Evolutionary conservation across 306 rosid species (phyloP).

Genomic region (Trifolium subterraneum): DNA sequence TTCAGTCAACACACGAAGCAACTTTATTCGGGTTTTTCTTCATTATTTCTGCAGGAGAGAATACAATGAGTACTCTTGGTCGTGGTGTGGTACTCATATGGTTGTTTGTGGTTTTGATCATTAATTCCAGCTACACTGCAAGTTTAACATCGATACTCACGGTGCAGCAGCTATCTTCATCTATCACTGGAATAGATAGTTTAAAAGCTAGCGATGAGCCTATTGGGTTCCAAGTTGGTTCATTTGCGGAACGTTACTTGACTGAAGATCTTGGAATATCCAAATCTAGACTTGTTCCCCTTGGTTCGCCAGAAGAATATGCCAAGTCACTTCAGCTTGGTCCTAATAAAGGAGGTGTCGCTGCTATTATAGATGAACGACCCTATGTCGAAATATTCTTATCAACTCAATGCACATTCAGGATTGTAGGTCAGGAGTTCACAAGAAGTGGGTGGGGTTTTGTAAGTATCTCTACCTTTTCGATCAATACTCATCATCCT

Average conservation of each 20-base stretch:
- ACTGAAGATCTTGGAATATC: slow-evolving; percentile 75
- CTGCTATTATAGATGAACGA: slow-evolving; percentile 89
- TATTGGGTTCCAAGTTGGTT: slow-evolving; percentile 92
- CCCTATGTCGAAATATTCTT: slow-evolving; percentile 78
- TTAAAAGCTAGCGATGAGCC: slow-evolving; percentile 66
- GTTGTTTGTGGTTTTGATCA: slow-evolving; percentile 95
- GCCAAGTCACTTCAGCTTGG: slow-evolving; percentile 79
- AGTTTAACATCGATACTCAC: slow-evolving; percentile 98
- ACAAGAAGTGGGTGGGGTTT: slow-evolving; percentile 99
- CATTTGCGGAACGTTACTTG: slow-evolving; percentile 79
- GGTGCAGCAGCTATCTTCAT: slow-evolving; percentile 82
- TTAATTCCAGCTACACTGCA: slow-evolving; percentile 98
- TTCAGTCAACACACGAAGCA: slow-evolving; percentile 30
- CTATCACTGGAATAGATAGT: slow-evolving; percentile 78
- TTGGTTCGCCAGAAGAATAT: slow-evolving; percentile 82
- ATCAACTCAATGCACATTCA: slow-evolving; percentile 81
- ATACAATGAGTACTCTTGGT: slow-evolving; percentile 88
- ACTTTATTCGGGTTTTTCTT: slow-evolving; percentile 34
- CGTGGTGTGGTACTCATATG: slow-evolving; percentile 84
- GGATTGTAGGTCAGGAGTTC: slow-evolving; percentile 91
- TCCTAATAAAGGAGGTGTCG: slow-evolving; percentile 86
- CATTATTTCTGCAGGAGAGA: slow-evolving; percentile 74
- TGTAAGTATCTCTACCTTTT: slow-evolving; percentile 62
- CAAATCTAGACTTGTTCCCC: slow-evolving; percentile 74
- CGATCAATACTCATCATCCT: slow-evolving; percentile 10